Conservation (phyloP, 257 asterid species). For the Phtheirospermum japonicum region DNA sequence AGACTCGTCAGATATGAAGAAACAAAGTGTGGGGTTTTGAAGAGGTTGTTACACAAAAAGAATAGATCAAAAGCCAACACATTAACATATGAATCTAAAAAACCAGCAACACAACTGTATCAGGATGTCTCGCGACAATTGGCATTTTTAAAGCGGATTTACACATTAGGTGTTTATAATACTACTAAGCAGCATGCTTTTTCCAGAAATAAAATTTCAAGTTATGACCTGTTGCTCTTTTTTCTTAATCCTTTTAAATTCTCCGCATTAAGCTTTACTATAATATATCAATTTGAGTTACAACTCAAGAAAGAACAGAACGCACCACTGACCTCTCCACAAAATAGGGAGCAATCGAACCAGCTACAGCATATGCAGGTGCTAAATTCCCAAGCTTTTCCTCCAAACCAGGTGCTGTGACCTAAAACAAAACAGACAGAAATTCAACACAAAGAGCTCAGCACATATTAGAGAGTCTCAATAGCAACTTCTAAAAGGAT, state of each 20-base stretch:
- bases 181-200: slow-evolving; percentile 2
- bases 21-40: background rate
- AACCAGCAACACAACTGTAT: background rate
- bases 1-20: slow-evolving; percentile 9
- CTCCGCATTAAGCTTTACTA: background rate
- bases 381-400: slow-evolving; percentile 78
- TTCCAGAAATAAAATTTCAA: slow-evolving; percentile 5
- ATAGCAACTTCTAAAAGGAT: background rate
- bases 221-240: background rate
- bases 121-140: background rate
- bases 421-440: slow-evolving; percentile 37
- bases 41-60: slow-evolving; percentile 7
- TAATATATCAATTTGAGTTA: background rate
- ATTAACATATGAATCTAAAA: background rate
- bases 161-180: slow-evolving; percentile 1
- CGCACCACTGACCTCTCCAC: slow-evolving; percentile 59
- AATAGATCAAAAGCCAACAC: background rate
- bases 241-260: background rate
- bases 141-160: background rate
- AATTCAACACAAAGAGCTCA: slow-evolving; percentile 2
- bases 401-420: slow-evolving; percentile 83
- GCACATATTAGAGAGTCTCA: background rate
- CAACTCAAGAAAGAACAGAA: background rate
- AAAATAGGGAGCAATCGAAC: slow-evolving; percentile 59
- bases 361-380: slow-evolving; percentile 85